These are phyloP conservation scores for Falciphora oryzae DNA, from an alignment of 2,329 filamentous ascomycete genomes.

Conservation along the genomic window DNA sequence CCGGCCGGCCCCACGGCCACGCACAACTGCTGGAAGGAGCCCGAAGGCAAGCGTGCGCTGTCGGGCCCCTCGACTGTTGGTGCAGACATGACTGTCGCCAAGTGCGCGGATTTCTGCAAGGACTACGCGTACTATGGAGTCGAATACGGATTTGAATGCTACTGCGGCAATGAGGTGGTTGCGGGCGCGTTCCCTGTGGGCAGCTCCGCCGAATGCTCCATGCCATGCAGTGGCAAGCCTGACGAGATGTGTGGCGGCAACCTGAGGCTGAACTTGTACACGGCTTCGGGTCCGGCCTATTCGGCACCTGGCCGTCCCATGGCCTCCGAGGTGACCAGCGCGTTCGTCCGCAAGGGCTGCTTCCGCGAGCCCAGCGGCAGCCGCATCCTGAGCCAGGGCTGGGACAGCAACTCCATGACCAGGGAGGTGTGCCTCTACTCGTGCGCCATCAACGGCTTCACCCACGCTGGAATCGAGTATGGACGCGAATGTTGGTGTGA, in stretches of 20 bases:
- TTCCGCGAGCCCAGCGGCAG: not conserved
- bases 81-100: constrained; percentile 31
- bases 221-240: constrained; percentile 19
- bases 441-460: constrained; percentile 36
- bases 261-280: constrained; percentile 17
- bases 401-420: constrained; percentile 29
- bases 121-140: constrained; percentile 32
- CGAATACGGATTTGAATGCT: constrained; percentile 32
- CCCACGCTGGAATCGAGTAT: constrained; percentile 46
- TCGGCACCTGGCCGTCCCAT: not conserved
- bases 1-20: not conserved
- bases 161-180: constrained; percentile 20
- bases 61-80: constrained; percentile 8
- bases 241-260: constrained; percentile 20
- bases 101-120: constrained; percentile 26
- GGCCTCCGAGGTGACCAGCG: not conserved
- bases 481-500: constrained; percentile 51
- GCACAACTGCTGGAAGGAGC: constrained; percentile 4
- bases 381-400: not conserved
- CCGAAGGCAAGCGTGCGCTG: constrained; percentile 7
- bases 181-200: constrained; percentile 11
- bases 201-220: constrained; percentile 17
- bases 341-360: not conserved
- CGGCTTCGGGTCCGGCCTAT: not conserved
- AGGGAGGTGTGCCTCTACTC: constrained; percentile 25